These are phyloP conservation scores for Tylopilus subfusipes DNA, from an alignment of 768 basidiomycete species.

Conservation along the genomic window DNA sequence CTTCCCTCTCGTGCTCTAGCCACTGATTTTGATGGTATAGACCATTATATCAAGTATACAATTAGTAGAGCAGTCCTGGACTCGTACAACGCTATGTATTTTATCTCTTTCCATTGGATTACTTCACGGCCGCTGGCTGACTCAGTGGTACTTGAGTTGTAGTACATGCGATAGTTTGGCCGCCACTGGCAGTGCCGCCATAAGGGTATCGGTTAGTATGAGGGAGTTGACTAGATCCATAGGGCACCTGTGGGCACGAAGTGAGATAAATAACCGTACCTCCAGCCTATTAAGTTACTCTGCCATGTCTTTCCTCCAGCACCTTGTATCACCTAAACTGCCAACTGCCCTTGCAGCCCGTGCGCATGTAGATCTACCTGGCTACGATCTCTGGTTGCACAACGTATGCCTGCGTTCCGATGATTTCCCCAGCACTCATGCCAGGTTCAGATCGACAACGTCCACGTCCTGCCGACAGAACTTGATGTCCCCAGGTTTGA, in stretches of 20 bases:
- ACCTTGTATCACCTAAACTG: slow-evolving; percentile 16
- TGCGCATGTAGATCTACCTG: slow-evolving; percentile 13
- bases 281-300: too few relatives aligned
- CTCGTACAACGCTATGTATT: slow-evolving; percentile 16
- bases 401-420: slow-evolving; percentile 9
- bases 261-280: background rate
- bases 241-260: background rate
- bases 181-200: too few relatives aligned
- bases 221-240: too few relatives aligned
- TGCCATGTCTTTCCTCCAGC: background rate
- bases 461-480: slow-evolving; percentile 11
- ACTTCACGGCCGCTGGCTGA: background rate
- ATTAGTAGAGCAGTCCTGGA: slow-evolving; percentile 46
- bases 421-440: background rate
- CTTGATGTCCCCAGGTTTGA: slow-evolving; percentile 19
- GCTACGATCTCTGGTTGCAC: slow-evolving; percentile 21
- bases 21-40: slow-evolving; percentile 36
- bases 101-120: slow-evolving; percentile 2
- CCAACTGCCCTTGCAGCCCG: slow-evolving; percentile 3
- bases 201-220: too few relatives aligned
- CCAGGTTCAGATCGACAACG: background rate
- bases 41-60: slow-evolving; percentile 91
- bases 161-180: too few relatives aligned
- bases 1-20: background rate
- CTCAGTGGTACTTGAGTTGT: background rate